Base-by-base conservation (phyloP, 306 rosid species). In the Castanea crenata region DNA sequence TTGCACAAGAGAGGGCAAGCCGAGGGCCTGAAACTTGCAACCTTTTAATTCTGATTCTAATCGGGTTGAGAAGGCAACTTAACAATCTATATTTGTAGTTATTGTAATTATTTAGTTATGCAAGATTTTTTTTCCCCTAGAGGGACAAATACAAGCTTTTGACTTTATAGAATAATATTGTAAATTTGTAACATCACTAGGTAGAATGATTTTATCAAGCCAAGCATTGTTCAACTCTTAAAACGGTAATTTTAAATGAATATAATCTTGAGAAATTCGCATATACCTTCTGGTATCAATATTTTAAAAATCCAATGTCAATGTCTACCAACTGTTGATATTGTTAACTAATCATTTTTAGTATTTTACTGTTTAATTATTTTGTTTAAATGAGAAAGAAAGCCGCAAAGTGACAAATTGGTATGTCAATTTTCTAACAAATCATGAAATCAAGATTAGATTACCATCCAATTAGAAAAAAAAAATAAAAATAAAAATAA, bases 231-330 rank as follows among this genome's bases (percentile, higher is more conserved):
- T 69, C 46, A 10, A 44, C 23, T 27, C 27, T 57, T 57, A 57
- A 7, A 20, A n/a, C 20, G 25, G 12, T 57, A 19, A n/a, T 18
- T 9, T 18, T 9, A 21, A 8, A 58, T 23, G 68, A 63, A 63
- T 63, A 63, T 63, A 14, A 63, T 63, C 41, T 63, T 15, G 10
- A 29, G 69, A 63, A 25, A 13, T 29, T 5, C 41, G 69, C 41
- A 29, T 15, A 29, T 63, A 11, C 20, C 11, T 25, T 63, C 46
- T 63, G 41, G 18, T 61, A 25, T 61, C 68, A 61, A 25, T 13
- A 25, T 23, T 71, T 81, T 71, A 16, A 76, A 59, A 69, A 62
- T 68, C 41, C 8, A 51, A 61, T 51, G 61, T 76, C 85, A 44
- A 70, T 70, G 73, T 62, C 81, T 69, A 58, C 71, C 68, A 54